Base-by-base conservation (phyloP, 225 moss, liverwort and hornwort species). In the Asterella californica region DNA sequence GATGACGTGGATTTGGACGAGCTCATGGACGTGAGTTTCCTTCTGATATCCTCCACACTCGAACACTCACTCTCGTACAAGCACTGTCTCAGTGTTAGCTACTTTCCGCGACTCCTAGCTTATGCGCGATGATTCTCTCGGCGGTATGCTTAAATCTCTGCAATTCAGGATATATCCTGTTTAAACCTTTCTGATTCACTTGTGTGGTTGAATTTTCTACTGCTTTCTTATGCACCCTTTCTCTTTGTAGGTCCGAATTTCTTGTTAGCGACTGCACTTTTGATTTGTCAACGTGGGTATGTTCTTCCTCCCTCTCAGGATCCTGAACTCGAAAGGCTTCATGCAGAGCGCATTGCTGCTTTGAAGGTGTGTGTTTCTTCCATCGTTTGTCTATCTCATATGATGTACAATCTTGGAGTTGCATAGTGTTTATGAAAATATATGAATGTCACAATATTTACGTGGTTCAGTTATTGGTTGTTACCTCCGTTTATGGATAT, bases 1-100 rank as follows among this genome's bases (percentile, higher is more conserved):
- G 92, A 96, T 53, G 94, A 91, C 34, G 81, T 96, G 21, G 96
- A 96, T 79, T 84, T 96, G 27, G 96, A 96, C 83, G 94, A 96
- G 70, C 90, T 96, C 61, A 89, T 96, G 92, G 92, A 96, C 81
- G 96, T 94, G 87, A 57, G 90, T 87, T 49, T 46, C 47, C 15
- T 19, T 76, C 7, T 32, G 53, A 30, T 53, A 22, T 71, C 48
- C 17, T 33, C 48, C n/a, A 50, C 52, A 74, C 18, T 15, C 36
- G 2, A 70, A 45, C 36, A 22, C 11, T 14, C 36, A 0, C 21
- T 25, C 22, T 65, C 12, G 24, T 3, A 57, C n/a, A n/a, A 0
- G 45, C n/a, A 70, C 9, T 57, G 18, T 57, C 57, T 38, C 18
- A 37, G 67, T 34, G 2, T 18, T 70, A 22, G 42, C 7, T 45